Conservation (phyloP, 352 stramenopile genomes). For the Chrysophaeum taylorii region DNA sequence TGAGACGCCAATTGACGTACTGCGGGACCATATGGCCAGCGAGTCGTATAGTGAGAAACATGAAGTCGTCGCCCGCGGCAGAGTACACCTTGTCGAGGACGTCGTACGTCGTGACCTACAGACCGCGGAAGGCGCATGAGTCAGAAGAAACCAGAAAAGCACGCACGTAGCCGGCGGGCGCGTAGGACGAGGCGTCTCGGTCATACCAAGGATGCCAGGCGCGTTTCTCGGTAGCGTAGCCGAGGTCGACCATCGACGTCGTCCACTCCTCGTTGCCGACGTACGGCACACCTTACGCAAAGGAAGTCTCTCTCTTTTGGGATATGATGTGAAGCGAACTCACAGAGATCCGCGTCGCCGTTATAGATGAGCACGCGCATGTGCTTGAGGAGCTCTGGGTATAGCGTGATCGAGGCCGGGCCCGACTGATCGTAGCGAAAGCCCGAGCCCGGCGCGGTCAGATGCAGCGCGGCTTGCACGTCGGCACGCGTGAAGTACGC, state of each 20-base stretch:
- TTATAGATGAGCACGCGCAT: slow-evolving; percentile 37
- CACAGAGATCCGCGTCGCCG: slow-evolving; percentile 29
- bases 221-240: slow-evolving; percentile 19
- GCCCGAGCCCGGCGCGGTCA: slow-evolving; percentile 28
- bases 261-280: slow-evolving; percentile 29
- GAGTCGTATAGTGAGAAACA: slow-evolving; percentile 63
- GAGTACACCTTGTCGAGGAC: background rate
- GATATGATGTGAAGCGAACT: too few species aligned
- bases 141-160: too few species aligned
- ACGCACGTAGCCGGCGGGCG: slow-evolving; percentile 24
- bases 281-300: slow-evolving; percentile 31
- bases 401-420: slow-evolving; percentile 23
- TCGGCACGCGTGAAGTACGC: slow-evolving; percentile 53
- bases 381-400: slow-evolving; percentile 23
- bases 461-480: slow-evolving; percentile 55
- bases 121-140: too few species aligned
- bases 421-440: slow-evolving; percentile 31
- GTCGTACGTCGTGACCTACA: slow-evolving; percentile 31
- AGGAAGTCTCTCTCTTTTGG: too few species aligned
- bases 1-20: too few species aligned
- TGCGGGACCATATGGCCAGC: slow-evolving; percentile 66
- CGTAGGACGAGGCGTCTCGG: slow-evolving; percentile 2
- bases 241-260: slow-evolving; percentile 19
- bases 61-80: slow-evolving; percentile 18
- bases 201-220: slow-evolving; percentile 28